Base-by-base conservation (phyloP, 495 filamentous ascomycete species). In the Annulohypoxylon nitens region DNA sequence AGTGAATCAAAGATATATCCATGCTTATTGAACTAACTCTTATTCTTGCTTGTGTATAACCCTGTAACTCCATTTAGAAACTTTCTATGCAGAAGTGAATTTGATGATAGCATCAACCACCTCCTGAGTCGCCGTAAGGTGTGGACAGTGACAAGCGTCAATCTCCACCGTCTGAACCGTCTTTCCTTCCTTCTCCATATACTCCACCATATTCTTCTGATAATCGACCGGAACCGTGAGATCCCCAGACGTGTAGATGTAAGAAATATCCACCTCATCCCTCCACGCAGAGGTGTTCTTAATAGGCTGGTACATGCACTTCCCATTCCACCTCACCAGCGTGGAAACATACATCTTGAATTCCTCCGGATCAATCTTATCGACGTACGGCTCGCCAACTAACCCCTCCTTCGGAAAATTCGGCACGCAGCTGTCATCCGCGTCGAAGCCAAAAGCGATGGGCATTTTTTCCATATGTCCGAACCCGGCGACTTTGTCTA, bases 41-140 rank as follows among this genome's bases (percentile, higher is more conserved):
- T 30, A 30, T 20, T 51, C 11, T 51, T 10, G 30, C 48, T 7
- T 26, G 25, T 54, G 14, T n/a, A 54, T 12, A 18, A 33, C 53
- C 4, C 14, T 14, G 2, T 2, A 43, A 43, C 14, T 14, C 16
- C 30, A 37, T 16, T 10, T 8, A 4, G 16, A 2, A 18, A 16
- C 30, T 30, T 30, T 2, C 18, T 23, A 39, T 11, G 3, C 6
- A 12, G 55, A 59, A 39, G 36, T 26, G 10, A 43, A 41, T 20
- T 41, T 59, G 36, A 25, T 59, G 16, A 59, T 11, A 6, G 16
- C 9, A 9, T 41, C 36, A 12, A 55, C 53, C 12, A 59, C 55
- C 55, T 43, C 55, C 30, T 59, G 25, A 14, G 55, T 59, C n/a
- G 14, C n/a, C 33, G 55, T 41, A 10, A 59, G 16, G 9, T 59